Conservation (phyloP, 495 filamentous ascomycete species). For the Podospora didyma region DNA sequence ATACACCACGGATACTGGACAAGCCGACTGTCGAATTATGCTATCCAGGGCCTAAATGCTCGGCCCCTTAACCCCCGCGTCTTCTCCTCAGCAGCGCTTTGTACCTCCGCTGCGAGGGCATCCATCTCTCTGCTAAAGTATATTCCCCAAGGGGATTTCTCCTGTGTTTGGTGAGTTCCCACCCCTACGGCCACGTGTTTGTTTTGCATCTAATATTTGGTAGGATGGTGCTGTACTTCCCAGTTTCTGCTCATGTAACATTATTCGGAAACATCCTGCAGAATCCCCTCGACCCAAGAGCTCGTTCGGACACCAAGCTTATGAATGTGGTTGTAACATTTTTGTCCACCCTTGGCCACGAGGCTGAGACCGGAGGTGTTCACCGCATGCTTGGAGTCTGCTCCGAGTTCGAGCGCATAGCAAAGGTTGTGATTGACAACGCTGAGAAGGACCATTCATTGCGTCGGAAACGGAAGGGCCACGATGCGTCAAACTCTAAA, state of each 20-base stretch:
- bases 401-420: conserved; percentile 92
- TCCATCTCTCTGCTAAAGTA: conserved; percentile 94
- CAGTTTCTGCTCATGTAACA: conserved; percentile 91
- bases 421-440: conserved; percentile 86
- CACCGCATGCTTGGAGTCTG: conserved; percentile 91
- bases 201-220: conserved; percentile 17
- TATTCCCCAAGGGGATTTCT: conserved; percentile 90
- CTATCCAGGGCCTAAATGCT: conserved; percentile 88
- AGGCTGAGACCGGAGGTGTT: conserved; percentile 80
- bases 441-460: conserved; percentile 75
- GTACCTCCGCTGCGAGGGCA: conserved; percentile 85
- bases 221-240: conserved; percentile 96
- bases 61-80: conserved; percentile 88
- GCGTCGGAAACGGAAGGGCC: conserved; percentile 75
- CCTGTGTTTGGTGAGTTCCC: conserved; percentile 82
- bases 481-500: conserved; percentile 31
- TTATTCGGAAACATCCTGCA: conserved; percentile 96
- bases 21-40: conserved; percentile 88
- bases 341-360: conserved; percentile 62
- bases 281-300: conserved; percentile 85
- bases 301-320: conserved; percentile 79
- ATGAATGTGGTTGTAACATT: conserved; percentile 94
- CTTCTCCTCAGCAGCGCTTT: conserved; percentile 89
- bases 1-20: conserved; percentile 99
- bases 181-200: not conserved